Conservation (phyloP, 495 filamentous ascomycete genomes). For the Mycothermus thermophilus region DNA sequence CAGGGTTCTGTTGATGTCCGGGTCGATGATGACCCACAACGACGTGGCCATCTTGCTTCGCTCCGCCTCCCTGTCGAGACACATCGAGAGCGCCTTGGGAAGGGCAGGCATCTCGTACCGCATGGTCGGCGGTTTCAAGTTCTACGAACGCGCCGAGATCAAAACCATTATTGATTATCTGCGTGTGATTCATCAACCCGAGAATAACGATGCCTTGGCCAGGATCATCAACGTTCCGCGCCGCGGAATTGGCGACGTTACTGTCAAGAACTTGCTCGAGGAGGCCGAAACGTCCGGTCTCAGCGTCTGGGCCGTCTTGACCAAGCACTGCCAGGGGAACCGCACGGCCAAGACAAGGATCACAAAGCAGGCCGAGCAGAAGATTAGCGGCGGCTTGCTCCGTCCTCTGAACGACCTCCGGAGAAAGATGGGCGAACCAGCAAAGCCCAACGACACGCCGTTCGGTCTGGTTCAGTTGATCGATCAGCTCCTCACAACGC, state of each 20-base stretch:
- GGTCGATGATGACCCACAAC: constrained; percentile 51
- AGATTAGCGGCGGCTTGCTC: constrained; percentile 25
- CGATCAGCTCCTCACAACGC: constrained; percentile 55
- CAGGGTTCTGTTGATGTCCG: constrained; percentile 55
- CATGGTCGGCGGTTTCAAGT: constrained; percentile 84
- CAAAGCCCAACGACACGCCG: constrained; percentile 13
- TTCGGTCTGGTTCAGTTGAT: constrained; percentile 56
- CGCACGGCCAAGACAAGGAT: constrained; percentile 53
- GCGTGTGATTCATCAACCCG: constrained; percentile 68
- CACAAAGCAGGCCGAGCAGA: constrained; percentile 50
- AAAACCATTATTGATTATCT: constrained; percentile 84
- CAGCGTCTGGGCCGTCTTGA: constrained; percentile 62
- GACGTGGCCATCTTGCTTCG: constrained; percentile 83
- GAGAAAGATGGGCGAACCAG: constrained; percentile 43
- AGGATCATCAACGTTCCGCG: constrained; percentile 77
- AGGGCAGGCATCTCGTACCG: constrained; percentile 79
- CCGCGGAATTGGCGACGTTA: constrained; percentile 69
- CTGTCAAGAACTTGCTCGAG: constrained; percentile 56
- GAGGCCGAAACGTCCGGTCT: constrained; percentile 56
- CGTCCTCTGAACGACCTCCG: constrained; percentile 45
- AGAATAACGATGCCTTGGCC: constrained; percentile 76
- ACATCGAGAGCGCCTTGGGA: constrained; percentile 72
- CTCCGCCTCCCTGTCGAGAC: constrained; percentile 67
- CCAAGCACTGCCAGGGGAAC: constrained; percentile 56
- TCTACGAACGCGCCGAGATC: constrained; percentile 87